A percentile compares a stretch with the other conserved stretches of the same genome.
Conservation (phyloP, 352 stramenopile genomes). For the Globisporangium camurandrum region DNA sequence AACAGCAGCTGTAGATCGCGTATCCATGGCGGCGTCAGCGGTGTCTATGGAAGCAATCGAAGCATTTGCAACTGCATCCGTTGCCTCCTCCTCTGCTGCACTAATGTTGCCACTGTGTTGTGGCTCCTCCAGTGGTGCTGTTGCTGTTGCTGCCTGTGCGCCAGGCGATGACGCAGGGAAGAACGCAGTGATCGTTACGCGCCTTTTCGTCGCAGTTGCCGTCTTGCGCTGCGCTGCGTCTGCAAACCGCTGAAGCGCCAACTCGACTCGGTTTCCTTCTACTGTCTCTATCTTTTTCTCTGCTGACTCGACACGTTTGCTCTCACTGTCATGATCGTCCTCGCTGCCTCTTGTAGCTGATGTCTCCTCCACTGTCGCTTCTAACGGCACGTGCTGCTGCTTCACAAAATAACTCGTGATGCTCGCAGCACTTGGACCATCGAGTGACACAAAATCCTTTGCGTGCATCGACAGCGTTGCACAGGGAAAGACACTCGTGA, state of each 20-base stretch:
- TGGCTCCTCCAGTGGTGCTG: background rate
- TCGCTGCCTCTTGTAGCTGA: background rate
- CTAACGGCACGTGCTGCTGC: slow-evolving; percentile 2
- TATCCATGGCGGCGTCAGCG: background rate
- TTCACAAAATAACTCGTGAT: slow-evolving; percentile 75
- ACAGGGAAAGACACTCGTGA: slow-evolving; percentile 53
- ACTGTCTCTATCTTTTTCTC: slow-evolving; percentile 4
- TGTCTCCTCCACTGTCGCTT: background rate
- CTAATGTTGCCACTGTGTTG: background rate
- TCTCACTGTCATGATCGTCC: too few species aligned
- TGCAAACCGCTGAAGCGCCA: slow-evolving; percentile 17
- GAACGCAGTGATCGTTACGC: slow-evolving; percentile 62
- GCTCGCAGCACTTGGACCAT: slow-evolving; percentile 25
- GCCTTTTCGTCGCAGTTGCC: slow-evolving; percentile 15
- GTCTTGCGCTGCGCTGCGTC: slow-evolving; percentile 10
- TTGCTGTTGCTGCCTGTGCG: background rate
- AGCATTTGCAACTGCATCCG: background rate
- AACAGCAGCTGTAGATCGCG: background rate
- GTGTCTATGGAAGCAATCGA: background rate
- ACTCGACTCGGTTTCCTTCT: slow-evolving; percentile 15
- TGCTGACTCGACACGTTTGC: too few species aligned
- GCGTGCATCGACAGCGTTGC: slow-evolving; percentile 45
- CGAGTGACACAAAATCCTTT: slow-evolving; percentile 63
- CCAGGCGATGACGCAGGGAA: slow-evolving; percentile 17
- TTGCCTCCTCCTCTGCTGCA: background rate